phyloP scores from a whole-genome alignment of 257 asterid genomes.

The Solanum clarkiae region DNA sequence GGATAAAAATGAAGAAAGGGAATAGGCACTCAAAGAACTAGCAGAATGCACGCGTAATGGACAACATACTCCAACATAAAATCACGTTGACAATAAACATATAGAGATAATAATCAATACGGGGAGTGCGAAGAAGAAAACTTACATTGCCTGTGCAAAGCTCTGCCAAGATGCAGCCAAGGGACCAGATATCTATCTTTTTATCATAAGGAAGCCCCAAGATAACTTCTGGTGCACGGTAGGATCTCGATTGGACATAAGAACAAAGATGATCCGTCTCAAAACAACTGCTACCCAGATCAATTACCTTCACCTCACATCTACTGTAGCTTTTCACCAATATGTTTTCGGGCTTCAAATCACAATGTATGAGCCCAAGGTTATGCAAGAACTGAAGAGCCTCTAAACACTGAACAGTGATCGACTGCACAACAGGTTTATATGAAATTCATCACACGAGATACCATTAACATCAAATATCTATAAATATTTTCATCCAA shows the following conservation, averaged over 20 bases:
- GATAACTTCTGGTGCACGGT: conserved; percentile 76
- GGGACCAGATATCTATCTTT: conserved; percentile 70
- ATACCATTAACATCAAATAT: not conserved
- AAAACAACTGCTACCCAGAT: conserved; percentile 77
- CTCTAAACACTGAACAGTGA: conserved; percentile 69
- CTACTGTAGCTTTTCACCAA: conserved; percentile 76
- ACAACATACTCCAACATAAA: not conserved
- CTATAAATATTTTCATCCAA: not conserved
- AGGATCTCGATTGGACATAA: conserved; percentile 69
- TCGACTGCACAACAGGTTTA: conserved; percentile 31
- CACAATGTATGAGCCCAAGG: conserved; percentile 78
- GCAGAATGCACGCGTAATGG: not conserved
- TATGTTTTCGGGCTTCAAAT: conserved; percentile 75
- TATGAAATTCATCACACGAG: not conserved
- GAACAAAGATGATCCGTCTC: conserved; percentile 76
- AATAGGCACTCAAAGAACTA: not conserved
- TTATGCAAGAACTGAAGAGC: conserved; percentile 58
- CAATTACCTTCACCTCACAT: conserved; percentile 80
- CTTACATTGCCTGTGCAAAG: conserved; percentile 80
- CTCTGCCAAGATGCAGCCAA: conserved; percentile 80
- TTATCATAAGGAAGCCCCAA: conserved; percentile 62
- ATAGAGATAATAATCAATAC: not conserved
- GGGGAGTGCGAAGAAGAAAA: not conserved
- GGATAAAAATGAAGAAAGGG: not conserved
- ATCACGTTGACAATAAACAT: not conserved